These are phyloP conservation scores for Botryosphaeria agaves DNA, from an alignment of 2,329 filamentous ascomycete genomes.

Conservation along the genomic window DNA sequence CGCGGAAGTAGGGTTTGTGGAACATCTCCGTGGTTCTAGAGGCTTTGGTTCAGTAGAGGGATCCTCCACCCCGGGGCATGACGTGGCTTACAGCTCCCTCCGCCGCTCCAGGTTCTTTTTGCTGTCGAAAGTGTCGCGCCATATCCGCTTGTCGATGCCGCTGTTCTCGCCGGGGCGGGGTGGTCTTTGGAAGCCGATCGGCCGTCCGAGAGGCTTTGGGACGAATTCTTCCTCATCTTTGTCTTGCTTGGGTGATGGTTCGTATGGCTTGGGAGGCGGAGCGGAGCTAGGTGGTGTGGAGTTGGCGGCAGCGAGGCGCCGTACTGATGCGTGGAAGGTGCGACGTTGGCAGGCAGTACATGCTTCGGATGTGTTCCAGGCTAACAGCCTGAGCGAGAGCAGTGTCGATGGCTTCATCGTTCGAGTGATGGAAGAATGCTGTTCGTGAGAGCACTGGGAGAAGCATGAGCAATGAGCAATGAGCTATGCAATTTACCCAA, in stretches of 20 bases:
- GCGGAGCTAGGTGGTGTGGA: too few relatives aligned
- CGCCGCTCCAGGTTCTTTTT: conserved; percentile 67
- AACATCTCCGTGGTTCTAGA: conserved; percentile 41
- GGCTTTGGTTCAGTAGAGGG: background rate
- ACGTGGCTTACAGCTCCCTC: conserved; percentile 46
- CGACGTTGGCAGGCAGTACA: too few relatives aligned
- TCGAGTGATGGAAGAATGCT: too few relatives aligned
- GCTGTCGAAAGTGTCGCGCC: conserved; percentile 65
- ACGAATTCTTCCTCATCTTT: conserved; percentile 23
- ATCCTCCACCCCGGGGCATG: background rate
- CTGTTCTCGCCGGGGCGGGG: conserved; percentile 68
- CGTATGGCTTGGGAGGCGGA: too few relatives aligned
- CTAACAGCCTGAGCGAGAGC: too few relatives aligned
- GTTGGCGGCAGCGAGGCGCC: too few relatives aligned
- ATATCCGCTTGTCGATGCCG: conserved; percentile 50
- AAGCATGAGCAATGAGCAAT: too few relatives aligned
- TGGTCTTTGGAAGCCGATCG: conserved; percentile 64
- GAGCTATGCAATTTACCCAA: too few relatives aligned
- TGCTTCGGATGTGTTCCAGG: too few relatives aligned
- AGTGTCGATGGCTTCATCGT: too few relatives aligned
- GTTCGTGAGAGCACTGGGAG: too few relatives aligned
- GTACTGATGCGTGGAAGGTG: too few relatives aligned
- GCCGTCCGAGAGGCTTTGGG: conserved; percentile 42
- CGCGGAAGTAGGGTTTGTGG: conserved; percentile 81
- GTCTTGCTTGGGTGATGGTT: background rate